Evolutionary conservation across 192 early-diverging fungal genomes (phyloP).

Genomic region (Coemansia sp.): DNA sequence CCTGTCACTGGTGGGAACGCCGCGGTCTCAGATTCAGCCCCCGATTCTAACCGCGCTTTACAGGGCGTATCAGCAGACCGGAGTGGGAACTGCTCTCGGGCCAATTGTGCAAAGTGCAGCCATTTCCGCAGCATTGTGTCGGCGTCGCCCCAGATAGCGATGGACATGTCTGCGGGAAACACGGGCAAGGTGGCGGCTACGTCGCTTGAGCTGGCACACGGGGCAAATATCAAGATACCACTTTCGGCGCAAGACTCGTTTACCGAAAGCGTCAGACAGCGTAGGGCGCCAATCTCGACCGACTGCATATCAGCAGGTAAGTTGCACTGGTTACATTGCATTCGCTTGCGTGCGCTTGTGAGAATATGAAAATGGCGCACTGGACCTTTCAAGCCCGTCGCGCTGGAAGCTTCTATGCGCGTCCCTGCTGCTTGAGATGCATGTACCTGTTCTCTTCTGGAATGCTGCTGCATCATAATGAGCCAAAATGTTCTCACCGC

Average conservation of each 20-base stretch:
- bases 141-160: constrained; percentile 45
- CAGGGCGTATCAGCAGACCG: neutral
- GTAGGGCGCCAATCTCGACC: constrained; percentile 17
- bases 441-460: neutral
- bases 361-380: constrained; percentile 3
- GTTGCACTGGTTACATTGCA: constrained; percentile 7
- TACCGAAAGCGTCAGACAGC: constrained; percentile 24
- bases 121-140: constrained; percentile 45
- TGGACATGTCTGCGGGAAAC: constrained; percentile 51
- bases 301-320: constrained; percentile 45
- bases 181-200: constrained; percentile 39
- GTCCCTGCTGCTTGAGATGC: constrained; percentile 5
- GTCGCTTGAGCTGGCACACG: constrained; percentile 37
- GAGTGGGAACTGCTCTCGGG: constrained; percentile 14
- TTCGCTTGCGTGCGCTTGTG: constrained; percentile 1
- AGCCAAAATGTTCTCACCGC: neutral
- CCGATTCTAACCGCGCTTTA: neutral
- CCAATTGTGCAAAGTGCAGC: constrained; percentile 24
- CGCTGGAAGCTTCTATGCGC: neutral
- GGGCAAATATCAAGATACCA: constrained; percentile 49
- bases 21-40: neutral
- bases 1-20: neutral
- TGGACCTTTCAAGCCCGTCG: neutral
- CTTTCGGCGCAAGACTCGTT: constrained; percentile 50
- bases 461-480: neutral